These are phyloP conservation scores for Chaetomium tenue DNA, from an alignment of 495 filamentous ascomycete genomes.

Conservation along the genomic window DNA sequence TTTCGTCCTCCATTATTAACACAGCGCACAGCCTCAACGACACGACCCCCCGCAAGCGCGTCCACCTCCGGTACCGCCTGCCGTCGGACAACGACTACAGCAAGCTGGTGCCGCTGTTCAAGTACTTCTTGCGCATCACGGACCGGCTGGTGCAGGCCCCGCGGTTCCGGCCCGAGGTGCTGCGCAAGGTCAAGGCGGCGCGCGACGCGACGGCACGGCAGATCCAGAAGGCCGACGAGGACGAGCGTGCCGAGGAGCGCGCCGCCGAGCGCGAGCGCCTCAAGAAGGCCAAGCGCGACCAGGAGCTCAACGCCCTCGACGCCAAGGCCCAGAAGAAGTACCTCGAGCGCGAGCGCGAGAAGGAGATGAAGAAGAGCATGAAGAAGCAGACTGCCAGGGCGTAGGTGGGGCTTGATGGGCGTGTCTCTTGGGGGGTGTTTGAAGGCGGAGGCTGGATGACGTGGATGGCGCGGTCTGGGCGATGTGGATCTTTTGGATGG, in stretches of 20 bases:
- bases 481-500: background rate
- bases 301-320: slow-evolving; percentile 72
- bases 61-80: slow-evolving; percentile 72
- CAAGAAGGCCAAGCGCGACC: slow-evolving; percentile 92
- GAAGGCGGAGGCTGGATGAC: no score
- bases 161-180: slow-evolving; percentile 86
- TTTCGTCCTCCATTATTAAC: background rate
- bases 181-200: slow-evolving; percentile 72
- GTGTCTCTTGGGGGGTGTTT: background rate
- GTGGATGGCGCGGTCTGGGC: background rate
- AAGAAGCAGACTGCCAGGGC: slow-evolving; percentile 65
- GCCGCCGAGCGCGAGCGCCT: slow-evolving; percentile 71
- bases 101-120: slow-evolving; percentile 70
- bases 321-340: slow-evolving; percentile 96
- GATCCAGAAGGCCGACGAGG: slow-evolving; percentile 77
- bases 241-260: slow-evolving; percentile 92
- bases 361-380: slow-evolving; percentile 67
- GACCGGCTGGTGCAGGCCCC: slow-evolving; percentile 73
- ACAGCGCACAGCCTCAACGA: slow-evolving; percentile 69
- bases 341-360: slow-evolving; percentile 85
- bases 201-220: slow-evolving; percentile 81
- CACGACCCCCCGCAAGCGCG: slow-evolving; percentile 77
- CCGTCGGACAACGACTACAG: slow-evolving; percentile 64
- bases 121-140: slow-evolving; percentile 76
- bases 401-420: slow-evolving; percentile 12